These are phyloP conservation scores for Marasmius oreades DNA, from an alignment of 1,284 basidiomycete species.

Conservation along the genomic window DNA sequence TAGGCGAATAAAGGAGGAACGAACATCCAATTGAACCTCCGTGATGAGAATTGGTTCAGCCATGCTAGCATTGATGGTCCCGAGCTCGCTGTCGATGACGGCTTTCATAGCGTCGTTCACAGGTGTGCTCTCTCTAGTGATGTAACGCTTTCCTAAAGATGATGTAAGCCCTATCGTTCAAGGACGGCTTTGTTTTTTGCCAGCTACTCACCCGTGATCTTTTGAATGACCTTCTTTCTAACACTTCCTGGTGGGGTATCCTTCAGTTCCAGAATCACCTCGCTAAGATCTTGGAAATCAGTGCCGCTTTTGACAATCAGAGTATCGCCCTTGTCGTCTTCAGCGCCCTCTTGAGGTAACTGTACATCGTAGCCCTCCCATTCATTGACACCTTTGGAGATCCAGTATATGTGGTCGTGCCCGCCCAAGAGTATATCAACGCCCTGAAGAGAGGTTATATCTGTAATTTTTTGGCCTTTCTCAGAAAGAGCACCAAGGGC, in stretches of 20 bases:
- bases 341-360: slow-evolving; percentile 44
- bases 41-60: slow-evolving; percentile 2
- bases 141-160: slow-evolving; percentile 15
- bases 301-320: slow-evolving; percentile 64
- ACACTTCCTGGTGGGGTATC: slow-evolving; percentile 44
- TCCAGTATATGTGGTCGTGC: slow-evolving; percentile 66
- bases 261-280: slow-evolving; percentile 46
- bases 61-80: slow-evolving; percentile 8
- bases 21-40: slow-evolving; percentile 10
- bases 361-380: slow-evolving; percentile 54
- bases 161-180: background rate
- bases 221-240: slow-evolving; percentile 46
- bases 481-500: slow-evolving; percentile 38
- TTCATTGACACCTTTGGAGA: slow-evolving; percentile 47
- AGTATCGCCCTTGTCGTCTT: slow-evolving; percentile 52
- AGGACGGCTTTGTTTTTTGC: slow-evolving; percentile 36
- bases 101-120: slow-evolving; percentile 13
- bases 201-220: slow-evolving; percentile 36
- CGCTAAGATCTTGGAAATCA: slow-evolving; percentile 66
- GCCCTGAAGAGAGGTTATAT: slow-evolving; percentile 46
- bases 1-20: slow-evolving; percentile 1
- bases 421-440: slow-evolving; percentile 69
- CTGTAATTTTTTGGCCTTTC: slow-evolving; percentile 29
- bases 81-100: slow-evolving; percentile 3
- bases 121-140: slow-evolving; percentile 12